Conservation (phyloP, 495 filamentous ascomycete genomes). For the Neurospora hispaniola region DNA sequence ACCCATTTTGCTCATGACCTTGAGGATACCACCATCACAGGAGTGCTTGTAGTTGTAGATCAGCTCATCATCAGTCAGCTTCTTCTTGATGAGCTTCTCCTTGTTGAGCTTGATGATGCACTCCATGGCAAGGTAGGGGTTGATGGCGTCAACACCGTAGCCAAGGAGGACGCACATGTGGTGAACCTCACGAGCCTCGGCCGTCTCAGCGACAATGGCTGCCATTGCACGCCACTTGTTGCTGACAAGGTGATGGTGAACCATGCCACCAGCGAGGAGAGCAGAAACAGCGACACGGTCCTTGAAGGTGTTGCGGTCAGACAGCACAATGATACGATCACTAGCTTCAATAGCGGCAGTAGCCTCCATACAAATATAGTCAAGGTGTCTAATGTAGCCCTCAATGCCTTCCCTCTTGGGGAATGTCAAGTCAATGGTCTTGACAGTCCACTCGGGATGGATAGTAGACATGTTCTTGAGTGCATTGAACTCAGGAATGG, state of each 20-base stretch:
- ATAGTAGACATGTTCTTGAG: constrained; percentile 67
- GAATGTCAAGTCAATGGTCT: constrained; percentile 94
- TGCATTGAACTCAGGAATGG: constrained; percentile 84
- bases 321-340: constrained; percentile 82
- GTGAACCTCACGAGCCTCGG: constrained; percentile 95
- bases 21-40: constrained; percentile 93
- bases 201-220: constrained; percentile 86
- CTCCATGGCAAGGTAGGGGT: constrained; percentile 95
- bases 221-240: constrained; percentile 94
- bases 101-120: constrained; percentile 98
- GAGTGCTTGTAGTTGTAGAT: constrained; percentile 98
- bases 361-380: constrained; percentile 77
- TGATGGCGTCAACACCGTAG: constrained; percentile 93
- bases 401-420: constrained; percentile 74
- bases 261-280: constrained; percentile 83
- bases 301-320: constrained; percentile 77
- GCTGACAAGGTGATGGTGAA: constrained; percentile 93
- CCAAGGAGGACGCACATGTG: constrained; percentile 97
- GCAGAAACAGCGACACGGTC: constrained; percentile 83
- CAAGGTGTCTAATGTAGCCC: constrained; percentile 83
- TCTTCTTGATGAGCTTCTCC: constrained; percentile 81
- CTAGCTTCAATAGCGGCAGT: constrained; percentile 76
- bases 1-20: constrained; percentile 99
- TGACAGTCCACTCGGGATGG: constrained; percentile 79
- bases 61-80: constrained; percentile 70